Conservation (phyloP, 2,329 filamentous ascomycete species). For the Pseudogymnoascus sp. region DNA sequence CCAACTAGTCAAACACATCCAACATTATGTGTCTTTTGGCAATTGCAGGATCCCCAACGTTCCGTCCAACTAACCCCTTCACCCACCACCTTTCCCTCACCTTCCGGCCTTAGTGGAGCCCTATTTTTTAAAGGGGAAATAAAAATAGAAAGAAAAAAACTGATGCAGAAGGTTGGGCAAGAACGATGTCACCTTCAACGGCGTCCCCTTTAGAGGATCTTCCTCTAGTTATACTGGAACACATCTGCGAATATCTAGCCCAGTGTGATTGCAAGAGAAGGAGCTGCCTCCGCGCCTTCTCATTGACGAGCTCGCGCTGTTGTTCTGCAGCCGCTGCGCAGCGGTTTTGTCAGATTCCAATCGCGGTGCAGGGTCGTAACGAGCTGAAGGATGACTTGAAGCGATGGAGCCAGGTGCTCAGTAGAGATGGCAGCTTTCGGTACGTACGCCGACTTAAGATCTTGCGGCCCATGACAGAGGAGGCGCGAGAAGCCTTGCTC, state of each 20-base stretch:
- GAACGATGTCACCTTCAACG: background rate
- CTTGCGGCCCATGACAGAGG: background rate
- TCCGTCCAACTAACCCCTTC: background rate
- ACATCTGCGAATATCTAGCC: background rate
- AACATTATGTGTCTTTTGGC: background rate
- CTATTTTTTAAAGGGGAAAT: background rate
- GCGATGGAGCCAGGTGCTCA: background rate
- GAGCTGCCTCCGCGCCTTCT: background rate
- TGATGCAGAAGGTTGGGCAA: background rate
- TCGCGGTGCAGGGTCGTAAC: background rate
- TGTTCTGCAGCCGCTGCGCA: background rate
- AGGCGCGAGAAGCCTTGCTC: background rate
- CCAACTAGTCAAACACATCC: background rate
- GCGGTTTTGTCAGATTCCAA: background rate
- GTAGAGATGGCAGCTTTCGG: background rate
- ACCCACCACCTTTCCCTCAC: background rate
- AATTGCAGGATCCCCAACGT: background rate
- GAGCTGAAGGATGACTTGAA: background rate
- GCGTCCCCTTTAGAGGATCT: background rate
- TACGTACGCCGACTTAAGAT: background rate
- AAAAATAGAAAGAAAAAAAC: background rate
- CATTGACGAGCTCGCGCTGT: background rate
- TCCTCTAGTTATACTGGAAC: background rate
- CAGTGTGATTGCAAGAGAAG: background rate
- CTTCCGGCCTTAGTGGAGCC: background rate